Evolutionary conservation across 371 early-diverging fungal species (phyloP).

Genomic region (Mucor lusitanicus): DNA sequence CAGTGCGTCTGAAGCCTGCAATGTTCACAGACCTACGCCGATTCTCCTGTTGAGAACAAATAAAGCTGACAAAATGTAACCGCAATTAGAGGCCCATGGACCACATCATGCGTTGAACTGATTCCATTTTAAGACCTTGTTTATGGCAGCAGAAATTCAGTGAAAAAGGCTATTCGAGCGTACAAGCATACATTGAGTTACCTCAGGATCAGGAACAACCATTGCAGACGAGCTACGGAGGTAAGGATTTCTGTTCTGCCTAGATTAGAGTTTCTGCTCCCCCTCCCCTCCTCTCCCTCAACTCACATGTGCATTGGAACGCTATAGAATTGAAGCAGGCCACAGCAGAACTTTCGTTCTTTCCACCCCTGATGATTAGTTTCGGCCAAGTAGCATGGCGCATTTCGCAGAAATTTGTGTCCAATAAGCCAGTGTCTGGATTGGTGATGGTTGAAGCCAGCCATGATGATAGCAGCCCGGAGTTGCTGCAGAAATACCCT

Average conservation of each 20-base stretch:
- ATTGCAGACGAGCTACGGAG: constrained; percentile 27
- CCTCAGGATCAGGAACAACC: constrained; percentile 2
- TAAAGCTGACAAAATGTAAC: not conserved
- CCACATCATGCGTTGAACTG: not conserved
- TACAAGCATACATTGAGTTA: constrained; percentile 3
- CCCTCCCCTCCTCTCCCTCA: not conserved
- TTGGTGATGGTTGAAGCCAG: constrained; percentile 20
- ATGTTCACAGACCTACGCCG: constrained; percentile 22
- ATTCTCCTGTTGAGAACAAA: constrained; percentile 17
- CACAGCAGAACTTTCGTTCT: constrained; percentile 30
- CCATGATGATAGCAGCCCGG: not conserved
- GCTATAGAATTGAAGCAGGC: constrained; percentile 23
- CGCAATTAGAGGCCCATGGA: not conserved
- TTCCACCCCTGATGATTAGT: constrained; percentile 44
- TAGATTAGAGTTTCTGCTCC: not conserved
- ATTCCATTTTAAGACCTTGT: constrained; percentile 5
- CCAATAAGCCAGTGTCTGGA: constrained; percentile 46
- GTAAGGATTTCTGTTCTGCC: constrained; percentile 5
- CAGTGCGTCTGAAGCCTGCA: constrained; percentile 4
- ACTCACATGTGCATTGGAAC: too few relatives aligned
- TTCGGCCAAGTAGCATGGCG: constrained; percentile 34
- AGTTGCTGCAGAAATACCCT: constrained; percentile 3
- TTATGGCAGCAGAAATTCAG: constrained; percentile 32
- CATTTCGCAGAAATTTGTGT: constrained; percentile 39
- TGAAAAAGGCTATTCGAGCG: constrained; percentile 30